Conservation (phyloP, 805 yeast genomes). For the Ogataea saltuana region DNA sequence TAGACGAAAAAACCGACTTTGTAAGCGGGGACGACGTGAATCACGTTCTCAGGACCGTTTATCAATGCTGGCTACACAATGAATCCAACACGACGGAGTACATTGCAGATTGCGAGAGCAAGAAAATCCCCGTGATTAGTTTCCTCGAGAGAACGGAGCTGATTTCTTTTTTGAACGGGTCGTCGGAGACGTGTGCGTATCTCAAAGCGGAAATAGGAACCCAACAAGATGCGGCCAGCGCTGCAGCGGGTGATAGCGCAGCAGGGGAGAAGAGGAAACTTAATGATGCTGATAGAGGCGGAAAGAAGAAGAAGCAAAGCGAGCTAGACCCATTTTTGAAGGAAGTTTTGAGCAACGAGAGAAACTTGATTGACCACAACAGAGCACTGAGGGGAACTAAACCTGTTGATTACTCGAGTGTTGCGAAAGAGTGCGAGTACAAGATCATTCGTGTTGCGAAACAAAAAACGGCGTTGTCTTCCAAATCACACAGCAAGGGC, state of each 20-base stretch:
- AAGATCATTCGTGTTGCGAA: constrained; percentile 55
- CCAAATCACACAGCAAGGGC: constrained; percentile 7
- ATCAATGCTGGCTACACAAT: constrained; percentile 76
- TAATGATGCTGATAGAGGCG: not conserved
- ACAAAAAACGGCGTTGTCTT: constrained; percentile 26
- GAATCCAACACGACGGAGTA: constrained; percentile 81
- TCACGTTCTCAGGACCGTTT: constrained; percentile 58
- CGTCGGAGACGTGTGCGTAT: constrained; percentile 58
- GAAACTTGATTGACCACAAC: constrained; percentile 49
- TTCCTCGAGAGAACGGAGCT: constrained; percentile 86
- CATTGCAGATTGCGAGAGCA: constrained; percentile 65
- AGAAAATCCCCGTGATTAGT: constrained; percentile 66
- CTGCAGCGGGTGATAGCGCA: constrained; percentile 6
- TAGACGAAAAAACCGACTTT: constrained; percentile 50
- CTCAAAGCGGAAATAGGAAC: constrained; percentile 31
- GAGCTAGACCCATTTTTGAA: constrained; percentile 52
- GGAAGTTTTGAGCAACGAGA: constrained; percentile 42
- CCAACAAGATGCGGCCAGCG: not conserved
- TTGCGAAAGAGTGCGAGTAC: constrained; percentile 65
- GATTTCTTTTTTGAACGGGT: constrained; percentile 77
- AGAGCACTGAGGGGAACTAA: constrained; percentile 57
- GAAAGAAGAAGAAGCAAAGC: constrained; percentile 27
- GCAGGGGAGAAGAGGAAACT: constrained; percentile 6
- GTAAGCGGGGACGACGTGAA: constrained; percentile 43
- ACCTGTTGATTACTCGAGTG: constrained; percentile 63